Percentiles rank a stretch among this genome's conserved stretches.
Conservation (phyloP, 345 rosid species). For the Cochlearia excelsa region DNA sequence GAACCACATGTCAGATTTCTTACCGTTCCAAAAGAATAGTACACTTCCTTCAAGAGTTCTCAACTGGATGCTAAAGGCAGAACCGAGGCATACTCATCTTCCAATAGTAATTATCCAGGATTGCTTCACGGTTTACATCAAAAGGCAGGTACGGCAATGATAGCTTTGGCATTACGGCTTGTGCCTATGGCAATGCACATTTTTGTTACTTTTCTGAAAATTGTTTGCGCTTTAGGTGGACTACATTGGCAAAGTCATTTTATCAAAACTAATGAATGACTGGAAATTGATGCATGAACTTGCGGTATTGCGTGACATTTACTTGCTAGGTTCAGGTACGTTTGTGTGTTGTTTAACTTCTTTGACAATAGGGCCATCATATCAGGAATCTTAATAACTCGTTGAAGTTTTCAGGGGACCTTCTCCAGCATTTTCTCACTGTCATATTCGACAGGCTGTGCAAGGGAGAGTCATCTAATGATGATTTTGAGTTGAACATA, state of each 20-base stretch:
- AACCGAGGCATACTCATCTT: slow-evolving; percentile 61
- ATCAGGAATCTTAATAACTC: slow-evolving; percentile 15
- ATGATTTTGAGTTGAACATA: slow-evolving; percentile 89
- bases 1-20: slow-evolving; percentile 55
- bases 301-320: slow-evolving; percentile 89
- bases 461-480: slow-evolving; percentile 85
- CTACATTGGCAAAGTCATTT: slow-evolving; percentile 63
- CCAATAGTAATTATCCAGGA: slow-evolving; percentile 86
- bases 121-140: slow-evolving; percentile 64
- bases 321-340: slow-evolving; percentile 93
- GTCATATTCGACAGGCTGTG: slow-evolving; percentile 77
- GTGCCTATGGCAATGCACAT: slow-evolving; percentile 14
- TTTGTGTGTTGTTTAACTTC: slow-evolving; percentile 23
- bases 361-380: slow-evolving; percentile 13
- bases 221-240: slow-evolving; percentile 56
- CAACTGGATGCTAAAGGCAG: slow-evolving; percentile 60
- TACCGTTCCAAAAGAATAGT: slow-evolving; percentile 89
- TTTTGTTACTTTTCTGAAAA: slow-evolving; percentile 23
- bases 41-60: slow-evolving; percentile 80
- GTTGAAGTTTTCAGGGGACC: slow-evolving; percentile 62
- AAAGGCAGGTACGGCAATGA: slow-evolving; percentile 63
- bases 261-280: slow-evolving; percentile 83
- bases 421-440: slow-evolving; percentile 86
- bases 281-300: slow-evolving; percentile 98
- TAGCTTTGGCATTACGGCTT: slow-evolving; percentile 16